Base-by-base conservation (phyloP, 169 alveolate species). In the Ichthyophthirius multifiliis region DNA sequence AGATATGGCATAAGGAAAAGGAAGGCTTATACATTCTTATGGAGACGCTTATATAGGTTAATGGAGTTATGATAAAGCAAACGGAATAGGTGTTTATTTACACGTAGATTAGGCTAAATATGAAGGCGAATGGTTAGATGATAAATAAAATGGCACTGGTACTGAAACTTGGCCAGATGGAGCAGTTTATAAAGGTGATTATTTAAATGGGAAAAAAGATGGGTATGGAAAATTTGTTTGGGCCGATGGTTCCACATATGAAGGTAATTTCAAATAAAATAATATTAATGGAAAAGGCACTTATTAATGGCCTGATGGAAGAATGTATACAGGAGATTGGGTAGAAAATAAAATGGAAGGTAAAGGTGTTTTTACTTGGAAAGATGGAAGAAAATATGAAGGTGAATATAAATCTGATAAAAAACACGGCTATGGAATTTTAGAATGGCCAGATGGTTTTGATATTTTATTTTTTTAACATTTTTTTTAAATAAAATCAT, bases 321-420 rank as follows among this genome's bases (percentile, higher is more conserved):
- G 89, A 71, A 65, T 73, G 62, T 91, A 87, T 85, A 74, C 79
- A 62, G 95, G 95, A 18, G 85, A 88, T 39, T 91, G 93, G 95
- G 77, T 74, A 43, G 64, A 83, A 44, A 88, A 84, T 74, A 86
- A 84, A 83, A 89, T 88, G 92, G 83, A 91, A 74, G 95, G 95
- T 12, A 74, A 85, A 74, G 95, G 93, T 27, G 76, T 32, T 18
- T 87, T 87, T 37, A 85, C 80, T 44, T 91, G 95, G 95, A 88
- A 89, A 27, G 95, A 88, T 78, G 93, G 92, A 46, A 83, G 79
- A 65, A 18, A 44, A 23, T 90, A 87, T 84, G 87, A 85, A 47
- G 93, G 93, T 37, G 90, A 85, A 77, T 90, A 90, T 41, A 41
- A 12, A 41, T 41, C 7, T 41, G 7, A 41, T 41, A 9, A 41